Evolutionary conservation across 2,329 filamentous ascomycete species (phyloP).

Genomic region (Colletotrichum kahawae): DNA sequence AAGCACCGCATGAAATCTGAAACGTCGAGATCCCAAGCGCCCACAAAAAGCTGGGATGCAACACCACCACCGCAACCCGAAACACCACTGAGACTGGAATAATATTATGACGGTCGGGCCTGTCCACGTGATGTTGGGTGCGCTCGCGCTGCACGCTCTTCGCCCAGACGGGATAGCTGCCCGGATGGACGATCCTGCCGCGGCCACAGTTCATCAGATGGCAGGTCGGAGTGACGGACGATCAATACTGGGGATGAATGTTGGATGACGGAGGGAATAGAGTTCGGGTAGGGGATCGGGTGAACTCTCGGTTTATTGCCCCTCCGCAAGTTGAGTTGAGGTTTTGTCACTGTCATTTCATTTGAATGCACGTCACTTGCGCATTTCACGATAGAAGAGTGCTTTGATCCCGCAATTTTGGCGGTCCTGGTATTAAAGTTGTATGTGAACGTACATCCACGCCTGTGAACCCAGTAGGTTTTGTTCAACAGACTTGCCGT

Average conservation of each 20-base stretch:
- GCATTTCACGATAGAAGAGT: background rate
- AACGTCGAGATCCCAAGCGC: constrained; percentile 1
- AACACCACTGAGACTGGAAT: constrained; percentile 19
- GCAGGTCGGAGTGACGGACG: constrained; percentile 1
- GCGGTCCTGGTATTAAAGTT: constrained; percentile 16
- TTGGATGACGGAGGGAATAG: background rate
- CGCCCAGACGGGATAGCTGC: constrained; percentile 4
- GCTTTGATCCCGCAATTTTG: background rate
- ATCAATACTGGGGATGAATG: background rate
- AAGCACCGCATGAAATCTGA: background rate
- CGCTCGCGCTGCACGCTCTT: background rate
- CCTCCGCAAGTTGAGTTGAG: background rate
- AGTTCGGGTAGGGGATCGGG: background rate
- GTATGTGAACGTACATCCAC: constrained; percentile 8
- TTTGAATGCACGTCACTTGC: background rate
- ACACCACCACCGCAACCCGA: constrained; percentile 10
- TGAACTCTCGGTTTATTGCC: background rate
- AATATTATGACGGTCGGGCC: background rate
- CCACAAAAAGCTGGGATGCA: constrained; percentile 14
- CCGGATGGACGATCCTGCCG: background rate
- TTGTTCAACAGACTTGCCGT: background rate
- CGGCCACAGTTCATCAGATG: constrained; percentile 4
- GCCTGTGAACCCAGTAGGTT: background rate
- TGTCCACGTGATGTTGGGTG: background rate
- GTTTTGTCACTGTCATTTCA: background rate